Percentiles rank a stretch among this genome's conserved stretches.
phyloP scores from a whole-genome alignment of 1,139 yeast genomes.

The Geotrichum candidum region DNA sequence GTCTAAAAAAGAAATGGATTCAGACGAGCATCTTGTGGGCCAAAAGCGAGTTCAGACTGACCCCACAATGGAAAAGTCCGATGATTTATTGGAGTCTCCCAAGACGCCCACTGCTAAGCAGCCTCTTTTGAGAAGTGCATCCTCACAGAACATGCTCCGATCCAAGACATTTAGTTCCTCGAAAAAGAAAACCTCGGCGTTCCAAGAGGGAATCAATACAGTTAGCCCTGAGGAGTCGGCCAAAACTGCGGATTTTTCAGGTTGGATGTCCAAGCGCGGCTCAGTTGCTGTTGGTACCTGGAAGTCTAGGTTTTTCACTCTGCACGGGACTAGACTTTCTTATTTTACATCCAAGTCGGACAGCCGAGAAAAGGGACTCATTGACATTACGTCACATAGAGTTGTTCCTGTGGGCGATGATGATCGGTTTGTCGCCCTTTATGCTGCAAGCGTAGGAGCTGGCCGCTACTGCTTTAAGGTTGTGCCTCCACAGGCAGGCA shows the following conservation, averaged over 20 bases:
- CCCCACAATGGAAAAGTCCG: slow-evolving; percentile 9
- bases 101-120: not conserved
- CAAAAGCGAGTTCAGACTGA: slow-evolving; percentile 22
- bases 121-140: slow-evolving; percentile 23
- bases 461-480: slow-evolving; percentile 89
- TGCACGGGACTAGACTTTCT: slow-evolving; percentile 89
- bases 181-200: slow-evolving; percentile 70
- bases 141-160: slow-evolving; percentile 29
- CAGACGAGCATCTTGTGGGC: not conserved
- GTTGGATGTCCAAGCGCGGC: slow-evolving; percentile 95
- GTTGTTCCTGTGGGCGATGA: slow-evolving; percentile 75
- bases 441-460: slow-evolving; percentile 89
- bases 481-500: slow-evolving; percentile 97
- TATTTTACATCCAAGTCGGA: slow-evolving; percentile 80
- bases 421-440: slow-evolving; percentile 74
- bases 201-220: slow-evolving; percentile 80
- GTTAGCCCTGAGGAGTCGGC: slow-evolving; percentile 76
- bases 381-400: slow-evolving; percentile 91
- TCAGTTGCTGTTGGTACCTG: slow-evolving; percentile 80
- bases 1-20: not conserved
- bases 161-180: slow-evolving; percentile 14
- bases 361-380: slow-evolving; percentile 79
- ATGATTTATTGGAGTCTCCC: not conserved
- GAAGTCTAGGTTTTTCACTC: slow-evolving; percentile 82
- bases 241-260: slow-evolving; percentile 68